Evolutionary conservation across 805 yeast species (phyloP).

Genomic region (Brettanomyces nanus): DNA sequence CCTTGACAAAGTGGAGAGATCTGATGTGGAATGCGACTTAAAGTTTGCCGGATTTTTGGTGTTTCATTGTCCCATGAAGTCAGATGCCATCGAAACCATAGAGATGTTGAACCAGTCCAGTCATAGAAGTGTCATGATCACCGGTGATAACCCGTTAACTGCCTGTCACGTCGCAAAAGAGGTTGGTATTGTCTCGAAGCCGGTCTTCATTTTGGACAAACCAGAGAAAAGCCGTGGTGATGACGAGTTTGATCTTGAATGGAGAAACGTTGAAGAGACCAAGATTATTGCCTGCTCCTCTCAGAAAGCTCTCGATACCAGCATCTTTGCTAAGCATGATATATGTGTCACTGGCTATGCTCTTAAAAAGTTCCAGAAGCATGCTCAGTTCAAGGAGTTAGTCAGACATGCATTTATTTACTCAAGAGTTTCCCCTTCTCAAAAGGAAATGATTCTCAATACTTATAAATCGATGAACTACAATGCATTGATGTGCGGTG

Average conservation of each 20-base stretch:
- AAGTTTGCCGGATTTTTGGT: constrained; percentile 88
- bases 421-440: constrained; percentile 95
- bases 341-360: constrained; percentile 94
- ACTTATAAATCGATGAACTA: constrained; percentile 83
- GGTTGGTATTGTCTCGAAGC: constrained; percentile 79
- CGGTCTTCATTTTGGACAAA: constrained; percentile 77
- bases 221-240: constrained; percentile 57
- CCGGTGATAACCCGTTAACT: constrained; percentile 97
- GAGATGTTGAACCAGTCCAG: constrained; percentile 90
- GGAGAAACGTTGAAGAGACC: constrained; percentile 82
- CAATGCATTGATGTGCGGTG: constrained; percentile 97
- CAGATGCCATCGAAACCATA: constrained; percentile 85
- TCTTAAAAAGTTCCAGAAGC: constrained; percentile 54
- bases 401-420: constrained; percentile 92
- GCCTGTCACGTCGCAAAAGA: constrained; percentile 97
- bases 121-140: constrained; percentile 95
- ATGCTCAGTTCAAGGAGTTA: constrained; percentile 60
- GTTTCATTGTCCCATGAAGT: constrained; percentile 94
- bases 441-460: constrained; percentile 84
- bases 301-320: constrained; percentile 43
- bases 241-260: constrained; percentile 52
- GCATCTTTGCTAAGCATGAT: constrained; percentile 61
- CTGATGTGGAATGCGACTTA: constrained; percentile 65
- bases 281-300: constrained; percentile 60
- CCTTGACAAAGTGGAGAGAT: constrained; percentile 59